Evolutionary conservation across 202 grass and related monocot species (phyloP), one percentile per base, ranked within the genome.

Genomic region (Brachypodium distachyon): DNA sequence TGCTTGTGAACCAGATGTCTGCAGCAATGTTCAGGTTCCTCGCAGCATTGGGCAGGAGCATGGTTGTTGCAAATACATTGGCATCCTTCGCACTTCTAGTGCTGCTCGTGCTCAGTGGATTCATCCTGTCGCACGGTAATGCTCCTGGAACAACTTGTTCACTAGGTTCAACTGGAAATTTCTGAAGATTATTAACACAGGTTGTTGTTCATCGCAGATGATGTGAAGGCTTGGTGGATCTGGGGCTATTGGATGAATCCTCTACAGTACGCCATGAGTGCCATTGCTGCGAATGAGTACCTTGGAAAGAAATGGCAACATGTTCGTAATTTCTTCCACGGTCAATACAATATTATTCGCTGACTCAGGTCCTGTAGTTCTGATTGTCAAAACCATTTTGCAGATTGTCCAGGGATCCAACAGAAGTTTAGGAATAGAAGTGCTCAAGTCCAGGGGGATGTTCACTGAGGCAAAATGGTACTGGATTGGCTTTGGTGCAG

Each of bases 231-330:
- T 73, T 97, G 88, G 85, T 97, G 93, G 93, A 97, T 97, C 39
- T 97, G 93, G 93, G 93, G 90, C 2, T 97, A 97, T 82, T 93
- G 93, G 93, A 81, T 86, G 46, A 89, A 86, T 9, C 90, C 87
- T 22, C 85, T 79, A 16, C 87, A 84, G 83, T 97, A 97, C 7
- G 85, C 90, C 0, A 81, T 86, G 80, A 97, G 79, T 22, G 90
- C 87, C 43, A 76, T 93, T 33, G 55, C 84, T 7, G 68, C 81
- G 21, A 97, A 97, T 48, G 93, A 97, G 63, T 87, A 93, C 50
- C 62, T 97, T 3, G 90, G 87, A 28, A 48, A 90, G 7, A 88
- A 76, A 56, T 97, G 93, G 93, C 71, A 82, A 25, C 75, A 37
- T 58, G 89, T 88, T 83, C 66, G 85, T 19, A 8, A 38, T 49